Conservation (phyloP, 1,284 basidiomycete species). For the Flammula alnicola region DNA sequence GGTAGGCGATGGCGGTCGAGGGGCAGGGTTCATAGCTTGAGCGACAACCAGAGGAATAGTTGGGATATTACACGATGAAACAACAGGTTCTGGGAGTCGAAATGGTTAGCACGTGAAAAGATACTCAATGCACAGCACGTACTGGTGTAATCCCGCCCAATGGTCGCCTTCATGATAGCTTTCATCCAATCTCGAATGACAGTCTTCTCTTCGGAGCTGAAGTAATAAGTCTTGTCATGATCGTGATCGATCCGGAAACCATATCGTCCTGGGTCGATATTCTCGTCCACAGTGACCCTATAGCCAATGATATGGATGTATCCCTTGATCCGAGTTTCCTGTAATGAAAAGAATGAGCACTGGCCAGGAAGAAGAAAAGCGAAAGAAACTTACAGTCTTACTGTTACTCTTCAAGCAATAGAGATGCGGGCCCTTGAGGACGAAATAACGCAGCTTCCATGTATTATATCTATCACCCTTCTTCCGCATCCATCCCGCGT, state of each 20-base stretch:
- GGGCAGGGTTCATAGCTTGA: constrained; percentile 94
- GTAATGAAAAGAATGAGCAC: constrained; percentile 6
- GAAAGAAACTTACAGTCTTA: constrained; percentile 57
- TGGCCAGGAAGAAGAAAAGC: constrained; percentile 3
- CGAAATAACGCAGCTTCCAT: constrained; percentile 94
- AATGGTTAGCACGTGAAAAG: too few species aligned
- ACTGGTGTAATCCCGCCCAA: constrained; percentile 91
- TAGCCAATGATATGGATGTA: constrained; percentile 93
- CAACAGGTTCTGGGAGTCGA: constrained; percentile 75
- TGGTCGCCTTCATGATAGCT: constrained; percentile 98
- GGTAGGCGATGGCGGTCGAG: constrained; percentile 91
- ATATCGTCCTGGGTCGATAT: constrained; percentile 89
- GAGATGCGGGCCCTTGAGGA: constrained; percentile 91
- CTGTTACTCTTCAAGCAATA: constrained; percentile 82
- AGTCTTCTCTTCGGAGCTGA: constrained; percentile 88
- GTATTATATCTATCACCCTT: constrained; percentile 91
- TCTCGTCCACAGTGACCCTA: constrained; percentile 93
- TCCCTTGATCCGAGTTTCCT: constrained; percentile 95
- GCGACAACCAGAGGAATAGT: constrained; percentile 95
- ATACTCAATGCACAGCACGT: constrained; percentile 34
- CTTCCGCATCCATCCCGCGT: constrained; percentile 95
- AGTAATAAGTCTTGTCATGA: constrained; percentile 86
- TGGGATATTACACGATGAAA: constrained; percentile 96
- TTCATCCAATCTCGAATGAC: constrained; percentile 98
- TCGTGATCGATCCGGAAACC: constrained; percentile 96